Percentiles rank a stretch among this genome's conserved stretches.
These are phyloP conservation scores for Cerrena zonata DNA, from an alignment of 1,284 basidiomycete species.

Conservation along the genomic window DNA sequence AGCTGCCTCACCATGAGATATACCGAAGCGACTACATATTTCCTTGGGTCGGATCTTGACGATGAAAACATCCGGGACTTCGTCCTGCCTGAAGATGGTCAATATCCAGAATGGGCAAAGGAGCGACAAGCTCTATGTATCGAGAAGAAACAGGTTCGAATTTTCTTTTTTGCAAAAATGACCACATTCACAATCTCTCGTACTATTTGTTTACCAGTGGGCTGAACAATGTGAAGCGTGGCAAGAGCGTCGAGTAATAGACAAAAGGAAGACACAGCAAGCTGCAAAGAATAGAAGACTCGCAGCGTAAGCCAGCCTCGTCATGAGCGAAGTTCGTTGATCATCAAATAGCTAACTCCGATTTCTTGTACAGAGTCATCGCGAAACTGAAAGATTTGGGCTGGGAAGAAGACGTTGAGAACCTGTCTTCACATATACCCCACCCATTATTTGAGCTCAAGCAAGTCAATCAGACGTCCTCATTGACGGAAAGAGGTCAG, in stretches of 20 bases:
- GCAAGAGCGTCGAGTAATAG: background rate
- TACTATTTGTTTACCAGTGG: too few species aligned
- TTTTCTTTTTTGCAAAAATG: background rate
- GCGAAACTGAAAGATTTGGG: background rate
- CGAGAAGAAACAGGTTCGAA: background rate
- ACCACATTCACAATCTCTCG: background rate
- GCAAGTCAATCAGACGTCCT: background rate
- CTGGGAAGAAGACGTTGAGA: slow-evolving; percentile 1
- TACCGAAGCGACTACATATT: too few species aligned
- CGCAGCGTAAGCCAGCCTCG: background rate
- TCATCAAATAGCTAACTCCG: background rate
- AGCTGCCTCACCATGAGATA: too few species aligned
- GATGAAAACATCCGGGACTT: too few species aligned
- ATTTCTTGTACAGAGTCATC: background rate
- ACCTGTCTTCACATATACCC: background rate
- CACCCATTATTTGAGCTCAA: background rate
- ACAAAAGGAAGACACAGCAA: background rate
- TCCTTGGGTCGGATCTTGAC: too few species aligned
- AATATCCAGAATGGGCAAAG: background rate
- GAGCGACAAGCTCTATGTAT: too few species aligned
- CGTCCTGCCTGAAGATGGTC: too few species aligned
- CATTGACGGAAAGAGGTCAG: slow-evolving; percentile 1
- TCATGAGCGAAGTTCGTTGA: background rate
- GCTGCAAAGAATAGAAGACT: background rate
- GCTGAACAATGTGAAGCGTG: background rate